These are phyloP conservation scores for Malassezia psittaci DNA, from an alignment of 1,284 basidiomycete species.

Conservation along the genomic window DNA sequence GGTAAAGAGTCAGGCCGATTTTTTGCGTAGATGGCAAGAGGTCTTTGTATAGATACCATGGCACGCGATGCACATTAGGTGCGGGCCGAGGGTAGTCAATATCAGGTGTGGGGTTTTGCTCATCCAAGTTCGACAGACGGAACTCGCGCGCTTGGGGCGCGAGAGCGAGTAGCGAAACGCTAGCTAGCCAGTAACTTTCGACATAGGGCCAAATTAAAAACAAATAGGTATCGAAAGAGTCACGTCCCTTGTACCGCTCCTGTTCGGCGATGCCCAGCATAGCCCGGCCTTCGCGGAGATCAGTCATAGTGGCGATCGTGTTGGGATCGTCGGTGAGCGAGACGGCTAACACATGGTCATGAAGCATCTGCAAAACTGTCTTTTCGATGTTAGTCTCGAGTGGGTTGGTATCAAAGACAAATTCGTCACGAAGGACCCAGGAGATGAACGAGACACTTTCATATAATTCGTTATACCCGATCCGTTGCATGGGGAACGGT, in stretches of 20 bases:
- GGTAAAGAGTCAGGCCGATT: slow-evolving; percentile 48
- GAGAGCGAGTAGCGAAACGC: slow-evolving; percentile 45
- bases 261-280: neutral
- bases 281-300: neutral
- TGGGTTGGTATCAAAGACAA: slow-evolving; percentile 45
- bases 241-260: slow-evolving; percentile 43
- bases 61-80: slow-evolving; percentile 16
- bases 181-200: slow-evolving; percentile 48
- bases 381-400: slow-evolving; percentile 40
- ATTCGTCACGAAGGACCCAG: slow-evolving; percentile 46
- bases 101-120: neutral
- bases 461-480: slow-evolving; percentile 32
- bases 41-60: slow-evolving; percentile 46
- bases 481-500: slow-evolving; percentile 38
- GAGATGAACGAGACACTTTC: slow-evolving; percentile 43
- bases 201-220: slow-evolving; percentile 44
- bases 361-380: slow-evolving; percentile 17
- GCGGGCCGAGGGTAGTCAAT: neutral
- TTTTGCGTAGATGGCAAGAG: slow-evolving; percentile 46
- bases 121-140: neutral
- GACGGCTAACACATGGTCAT: slow-evolving; percentile 19
- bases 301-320: slow-evolving; percentile 2
- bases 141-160: slow-evolving; percentile 23
- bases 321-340: neutral
- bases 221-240: slow-evolving; percentile 43